phyloP scores from a whole-genome alignment of 192 early-diverging fungal species.

The Neocallimastix lanati region DNA sequence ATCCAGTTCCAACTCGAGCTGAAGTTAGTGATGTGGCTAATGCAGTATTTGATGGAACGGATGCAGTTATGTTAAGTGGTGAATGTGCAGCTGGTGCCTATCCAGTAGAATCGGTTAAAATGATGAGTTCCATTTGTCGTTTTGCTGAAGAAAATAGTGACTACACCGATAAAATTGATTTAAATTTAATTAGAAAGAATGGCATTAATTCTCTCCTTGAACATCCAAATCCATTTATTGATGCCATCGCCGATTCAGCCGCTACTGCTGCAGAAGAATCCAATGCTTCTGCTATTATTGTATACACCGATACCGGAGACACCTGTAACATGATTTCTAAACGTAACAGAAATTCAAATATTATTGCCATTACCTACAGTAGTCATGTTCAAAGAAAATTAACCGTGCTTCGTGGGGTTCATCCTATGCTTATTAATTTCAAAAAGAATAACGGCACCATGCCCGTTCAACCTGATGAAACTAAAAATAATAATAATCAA shows the following conservation, averaged over 20 bases:
- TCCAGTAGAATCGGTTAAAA: too few relatives aligned
- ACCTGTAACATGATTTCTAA: constrained; percentile 16
- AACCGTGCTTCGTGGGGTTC: constrained; percentile 14
- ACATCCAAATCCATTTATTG: constrained; percentile 58
- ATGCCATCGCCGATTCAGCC: constrained; percentile 81
- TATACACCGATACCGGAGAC: too few relatives aligned
- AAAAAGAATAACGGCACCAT: background rate
- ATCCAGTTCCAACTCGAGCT: constrained; percentile 93
- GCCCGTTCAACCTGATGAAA: background rate
- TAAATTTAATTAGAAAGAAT: constrained; percentile 8
- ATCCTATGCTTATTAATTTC: background rate
- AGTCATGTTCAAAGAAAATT: constrained; percentile 16
- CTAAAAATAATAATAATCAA: background rate
- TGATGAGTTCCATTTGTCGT: too few relatives aligned
- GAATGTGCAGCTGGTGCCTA: too few relatives aligned
- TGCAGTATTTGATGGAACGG: too few relatives aligned
- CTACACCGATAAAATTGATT: constrained; percentile 68
- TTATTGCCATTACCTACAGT: constrained; percentile 25
- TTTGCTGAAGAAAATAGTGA: constrained; percentile 80
- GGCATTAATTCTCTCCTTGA: background rate
- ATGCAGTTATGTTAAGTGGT: too few relatives aligned
- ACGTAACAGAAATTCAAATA: constrained; percentile 14
- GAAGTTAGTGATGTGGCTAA: too few relatives aligned
- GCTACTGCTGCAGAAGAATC: constrained; percentile 56
- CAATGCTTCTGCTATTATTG: constrained; percentile 16